These are phyloP conservation scores for Juglanconis sp. DNA, from an alignment of 2,329 filamentous ascomycete species.

Conservation along the genomic window DNA sequence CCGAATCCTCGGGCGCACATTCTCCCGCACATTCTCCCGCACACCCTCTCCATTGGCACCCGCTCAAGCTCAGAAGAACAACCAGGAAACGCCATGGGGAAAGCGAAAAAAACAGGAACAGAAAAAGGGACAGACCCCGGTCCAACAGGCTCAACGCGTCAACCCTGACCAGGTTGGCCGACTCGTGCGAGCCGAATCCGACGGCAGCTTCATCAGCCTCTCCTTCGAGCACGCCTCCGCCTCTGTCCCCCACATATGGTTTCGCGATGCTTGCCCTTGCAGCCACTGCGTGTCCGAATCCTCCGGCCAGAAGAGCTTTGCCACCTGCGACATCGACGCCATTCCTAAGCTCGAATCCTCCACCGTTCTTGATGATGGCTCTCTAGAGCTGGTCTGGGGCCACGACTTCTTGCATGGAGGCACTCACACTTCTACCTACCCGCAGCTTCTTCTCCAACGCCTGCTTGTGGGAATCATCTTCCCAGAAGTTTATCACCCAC, in stretches of 20 bases:
- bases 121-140: no score
- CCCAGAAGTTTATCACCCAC: constrained; percentile 29
- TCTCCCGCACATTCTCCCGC: neutral
- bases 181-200: neutral
- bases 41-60: no score
- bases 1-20: neutral
- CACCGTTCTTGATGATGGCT: constrained; percentile 33
- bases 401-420: constrained; percentile 37
- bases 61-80: no score
- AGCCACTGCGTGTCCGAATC: constrained; percentile 49
- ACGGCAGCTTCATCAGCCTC: neutral
- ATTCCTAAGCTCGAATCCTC: constrained; percentile 31
- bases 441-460: constrained; percentile 24
- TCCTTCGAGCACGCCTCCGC: neutral
- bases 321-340: constrained; percentile 37
- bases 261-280: constrained; percentile 57
- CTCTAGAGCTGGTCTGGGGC: constrained; percentile 59
- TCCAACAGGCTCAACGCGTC: neutral
- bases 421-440: constrained; percentile 33
- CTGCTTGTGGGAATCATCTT: constrained; percentile 30
- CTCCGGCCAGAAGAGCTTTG: constrained; percentile 58
- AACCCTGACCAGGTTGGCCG: neutral
- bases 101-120: no score
- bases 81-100: no score
- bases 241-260: constrained; percentile 20